Base-by-base conservation (phyloP, 495 filamentous ascomycete species). In the Podospora tetraspora region DNA sequence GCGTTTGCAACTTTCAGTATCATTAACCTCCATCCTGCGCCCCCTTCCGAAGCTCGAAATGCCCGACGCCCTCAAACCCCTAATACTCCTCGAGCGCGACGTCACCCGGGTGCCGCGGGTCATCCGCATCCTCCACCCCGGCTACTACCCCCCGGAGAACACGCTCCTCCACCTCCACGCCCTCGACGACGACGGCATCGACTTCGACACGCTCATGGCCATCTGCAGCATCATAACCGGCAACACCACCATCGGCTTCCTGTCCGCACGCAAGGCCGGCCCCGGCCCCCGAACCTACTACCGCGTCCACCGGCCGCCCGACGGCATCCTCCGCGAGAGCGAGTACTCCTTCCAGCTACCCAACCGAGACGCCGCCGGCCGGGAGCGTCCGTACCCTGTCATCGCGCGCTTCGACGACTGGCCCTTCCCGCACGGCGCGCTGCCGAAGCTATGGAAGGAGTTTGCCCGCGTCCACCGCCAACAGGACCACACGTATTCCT, bases 291-390 rank as follows among this genome's bases (percentile, higher is more conserved):
- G 27, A 27, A 27, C 27, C 27, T 27, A 27, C 27, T 27, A 27
- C 27, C 4, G 27, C 27, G 27, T 27, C 27, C 27, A 27, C 5
- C 56, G 64, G 25, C 64, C 25, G 19, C 52, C 52, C 32, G 56
- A 59, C 57, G 24, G 64, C 56, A 59, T 66, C 56, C 52, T 66
- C 9, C 56, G 64, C 16, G 25, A 34, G 27, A 11, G 8, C 24
- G 25, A 58, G 13, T 66, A 59, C 24, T 60, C 23, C 12, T 66
- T 66, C 29, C 56, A 66, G 27, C 57, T 66, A 2, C 57, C 57
- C 21, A n/a, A 59, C 57, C 16, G 9, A 10, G 57, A 59, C 3
- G 19, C 23, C 16, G 3, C 57, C n/a, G 16, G 23, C 21, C 3
- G 27, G 27, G 27, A 27, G 27, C 57, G 57, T 24, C 57, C 57